Percentiles rank a stretch among this genome's conserved stretches.
Evolutionary conservation across 1,139 yeast species (phyloP).

Genomic region (Debaryomycetaceae sp.): DNA sequence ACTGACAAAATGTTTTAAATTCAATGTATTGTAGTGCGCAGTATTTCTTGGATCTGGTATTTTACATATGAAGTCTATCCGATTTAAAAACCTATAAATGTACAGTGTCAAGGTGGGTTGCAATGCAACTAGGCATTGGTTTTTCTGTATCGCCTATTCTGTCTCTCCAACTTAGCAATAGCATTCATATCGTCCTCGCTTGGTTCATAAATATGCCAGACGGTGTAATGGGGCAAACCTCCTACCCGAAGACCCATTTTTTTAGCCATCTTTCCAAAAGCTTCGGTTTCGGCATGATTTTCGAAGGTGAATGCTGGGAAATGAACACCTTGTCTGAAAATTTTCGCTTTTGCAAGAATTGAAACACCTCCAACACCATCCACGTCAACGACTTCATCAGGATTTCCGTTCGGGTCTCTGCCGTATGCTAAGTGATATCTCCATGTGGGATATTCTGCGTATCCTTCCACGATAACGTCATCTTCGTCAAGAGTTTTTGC

Average conservation of each 20-base stretch:
- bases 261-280: conserved; percentile 84
- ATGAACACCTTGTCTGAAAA: conserved; percentile 79
- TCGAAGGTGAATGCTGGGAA: conserved; percentile 87
- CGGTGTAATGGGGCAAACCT: conserved; percentile 84
- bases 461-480: conserved; percentile 88
- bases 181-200: conserved; percentile 85
- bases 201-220: conserved; percentile 87
- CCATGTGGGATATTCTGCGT: conserved; percentile 87
- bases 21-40: conserved; percentile 8
- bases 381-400: conserved; percentile 62
- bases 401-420: conserved; percentile 62
- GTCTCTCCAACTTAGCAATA: conserved; percentile 69
- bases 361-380: conserved; percentile 94
- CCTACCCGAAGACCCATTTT: conserved; percentile 78
- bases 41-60: background rate
- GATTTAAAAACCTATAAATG: background rate
- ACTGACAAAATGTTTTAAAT: conserved; percentile 29
- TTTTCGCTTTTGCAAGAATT: conserved; percentile 74
- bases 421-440: conserved; percentile 77
- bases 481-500: conserved; percentile 71
- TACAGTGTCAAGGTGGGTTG: background rate
- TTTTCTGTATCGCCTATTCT: conserved; percentile 46
- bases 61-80: conserved; percentile 2
- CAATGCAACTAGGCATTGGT: conserved; percentile 2
- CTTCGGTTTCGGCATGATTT: conserved; percentile 92